Percentiles rank a stretch among this genome's conserved stretches.
phyloP scores from a whole-genome alignment of 352 stramenopile species.

The Phytopythium aichiense region DNA sequence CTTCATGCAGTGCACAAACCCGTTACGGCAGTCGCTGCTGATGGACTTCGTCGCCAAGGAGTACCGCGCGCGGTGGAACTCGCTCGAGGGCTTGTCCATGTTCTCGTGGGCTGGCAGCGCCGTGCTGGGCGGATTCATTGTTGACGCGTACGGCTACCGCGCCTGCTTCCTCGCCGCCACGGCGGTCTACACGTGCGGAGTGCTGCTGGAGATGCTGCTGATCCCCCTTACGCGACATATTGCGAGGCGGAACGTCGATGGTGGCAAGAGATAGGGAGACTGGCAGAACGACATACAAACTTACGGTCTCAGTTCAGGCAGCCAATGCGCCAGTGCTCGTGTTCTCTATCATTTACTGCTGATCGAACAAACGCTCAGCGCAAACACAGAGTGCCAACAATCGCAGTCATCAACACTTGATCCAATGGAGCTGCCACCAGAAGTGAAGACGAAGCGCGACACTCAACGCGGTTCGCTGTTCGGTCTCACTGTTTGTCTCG shows the following conservation, averaged over 20 bases:
- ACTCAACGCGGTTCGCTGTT: no score
- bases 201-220: constrained; percentile 47
- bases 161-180: constrained; percentile 56
- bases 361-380: no score
- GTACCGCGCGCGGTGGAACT: constrained; percentile 65
- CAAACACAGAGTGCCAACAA: no score
- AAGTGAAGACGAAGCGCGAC: no score
- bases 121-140: constrained; percentile 53
- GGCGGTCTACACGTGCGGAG: constrained; percentile 36
- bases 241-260: not conserved
- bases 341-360: no score
- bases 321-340: no score
- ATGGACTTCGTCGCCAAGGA: constrained; percentile 73
- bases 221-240: constrained; percentile 49
- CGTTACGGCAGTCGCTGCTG: constrained; percentile 57
- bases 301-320: no score
- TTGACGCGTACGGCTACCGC: constrained; percentile 60
- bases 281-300: no score
- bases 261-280: no score
- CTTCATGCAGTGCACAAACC: constrained; percentile 61
- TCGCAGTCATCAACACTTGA: no score
- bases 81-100: constrained; percentile 56
- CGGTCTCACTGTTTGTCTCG: no score
- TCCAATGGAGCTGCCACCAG: no score
- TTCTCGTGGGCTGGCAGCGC: constrained; percentile 64